Conservation (phyloP, 331 rosid genomes). For the Quercus phellos region DNA sequence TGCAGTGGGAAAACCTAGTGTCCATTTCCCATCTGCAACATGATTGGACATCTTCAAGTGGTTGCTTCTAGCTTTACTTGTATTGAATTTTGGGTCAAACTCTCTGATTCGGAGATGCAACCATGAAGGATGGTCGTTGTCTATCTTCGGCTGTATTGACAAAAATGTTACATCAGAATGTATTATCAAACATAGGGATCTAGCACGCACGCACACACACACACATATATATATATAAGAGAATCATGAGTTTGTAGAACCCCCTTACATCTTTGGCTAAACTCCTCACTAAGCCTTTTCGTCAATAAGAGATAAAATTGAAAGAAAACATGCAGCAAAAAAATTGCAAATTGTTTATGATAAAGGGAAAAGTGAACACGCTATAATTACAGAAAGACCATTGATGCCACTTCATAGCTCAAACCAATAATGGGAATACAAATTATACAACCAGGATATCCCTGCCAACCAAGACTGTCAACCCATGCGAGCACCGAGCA, state of each 20-base stretch:
- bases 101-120: constrained; percentile 71
- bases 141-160: constrained; percentile 59
- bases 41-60: constrained; percentile 27
- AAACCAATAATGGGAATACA: too few relatives aligned
- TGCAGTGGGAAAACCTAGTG: constrained; percentile 59
- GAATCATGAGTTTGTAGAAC: neutral
- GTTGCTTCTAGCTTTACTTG: constrained; percentile 32
- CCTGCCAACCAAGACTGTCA: neutral
- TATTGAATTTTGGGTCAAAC: constrained; percentile 43
- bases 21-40: constrained; percentile 71
- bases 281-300: neutral
- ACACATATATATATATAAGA: neutral
- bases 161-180: neutral
- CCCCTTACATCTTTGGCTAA: neutral
- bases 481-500: too few relatives aligned
- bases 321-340: neutral
- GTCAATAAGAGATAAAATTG: neutral
- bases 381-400: too few relatives aligned
- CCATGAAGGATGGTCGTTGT: constrained; percentile 66
- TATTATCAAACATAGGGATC: neutral
- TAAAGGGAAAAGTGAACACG: too few relatives aligned
- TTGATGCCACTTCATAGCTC: too few relatives aligned
- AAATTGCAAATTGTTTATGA: neutral
- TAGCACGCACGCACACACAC: too few relatives aligned
- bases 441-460: neutral